phyloP scores from a whole-genome alignment of 2,329 filamentous ascomycete genomes.

The Penicillium capsulatum region DNA sequence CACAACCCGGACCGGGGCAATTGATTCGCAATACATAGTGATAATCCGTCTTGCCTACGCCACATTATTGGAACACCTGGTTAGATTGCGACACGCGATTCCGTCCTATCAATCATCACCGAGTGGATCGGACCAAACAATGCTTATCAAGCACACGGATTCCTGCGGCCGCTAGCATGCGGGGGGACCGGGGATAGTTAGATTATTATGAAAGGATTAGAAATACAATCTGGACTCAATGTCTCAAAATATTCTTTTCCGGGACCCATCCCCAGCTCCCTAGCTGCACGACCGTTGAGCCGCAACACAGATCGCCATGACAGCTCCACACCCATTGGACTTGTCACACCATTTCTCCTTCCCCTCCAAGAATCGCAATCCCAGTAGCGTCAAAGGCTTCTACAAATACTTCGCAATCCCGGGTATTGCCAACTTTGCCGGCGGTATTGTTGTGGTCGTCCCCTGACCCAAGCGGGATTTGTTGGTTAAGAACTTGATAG shows the following conservation, averaged over 20 bases:
- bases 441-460: slow-evolving; percentile 41
- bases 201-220: slow-evolving; percentile 3
- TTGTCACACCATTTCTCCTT: slow-evolving; percentile 75
- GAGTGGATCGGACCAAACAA: not conserved
- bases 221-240: slow-evolving; percentile 1
- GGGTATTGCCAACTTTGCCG: slow-evolving; percentile 58
- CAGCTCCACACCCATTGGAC: slow-evolving; percentile 57
- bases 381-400: slow-evolving; percentile 70
- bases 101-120: not conserved
- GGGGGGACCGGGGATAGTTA: too few relatives aligned
- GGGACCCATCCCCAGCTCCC: too few relatives aligned
- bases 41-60: too few relatives aligned
- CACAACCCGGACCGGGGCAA: too few relatives aligned
- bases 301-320: slow-evolving; percentile 16
- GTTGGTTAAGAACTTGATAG: slow-evolving; percentile 40
- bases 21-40: too few relatives aligned
- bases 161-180: too few relatives aligned
- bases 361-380: slow-evolving; percentile 59
- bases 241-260: too few relatives aligned
- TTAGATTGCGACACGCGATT: too few relatives aligned
- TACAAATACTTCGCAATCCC: slow-evolving; percentile 76
- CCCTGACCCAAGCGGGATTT: not conserved
- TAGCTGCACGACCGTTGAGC: slow-evolving; percentile 18
- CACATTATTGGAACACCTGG: too few relatives aligned
- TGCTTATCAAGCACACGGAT: slow-evolving; percentile 16